phyloP scores from a whole-genome alignment of 2,329 filamentous ascomycete genomes.

The Drechslera avenae region DNA sequence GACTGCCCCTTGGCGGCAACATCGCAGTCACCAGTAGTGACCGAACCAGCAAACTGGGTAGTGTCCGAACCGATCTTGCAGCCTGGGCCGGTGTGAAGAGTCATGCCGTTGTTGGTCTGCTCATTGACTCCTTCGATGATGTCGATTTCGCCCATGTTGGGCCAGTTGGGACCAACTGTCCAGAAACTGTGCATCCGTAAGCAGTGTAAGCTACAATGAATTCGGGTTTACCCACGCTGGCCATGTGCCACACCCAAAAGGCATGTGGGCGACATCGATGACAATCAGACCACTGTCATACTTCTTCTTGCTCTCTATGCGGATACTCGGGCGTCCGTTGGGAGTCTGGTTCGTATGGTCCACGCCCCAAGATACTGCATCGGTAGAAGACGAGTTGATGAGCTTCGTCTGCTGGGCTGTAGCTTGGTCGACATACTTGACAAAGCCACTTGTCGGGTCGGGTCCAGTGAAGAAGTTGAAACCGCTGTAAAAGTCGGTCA shows the following conservation, averaged over 20 bases:
- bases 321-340: conserved; percentile 53
- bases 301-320: conserved; percentile 53
- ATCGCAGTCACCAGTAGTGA: conserved; percentile 57
- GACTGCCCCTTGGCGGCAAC: conserved; percentile 49
- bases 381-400: conserved; percentile 44
- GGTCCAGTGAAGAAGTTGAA: conserved; percentile 52
- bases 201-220: background rate
- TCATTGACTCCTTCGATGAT: conserved; percentile 57
- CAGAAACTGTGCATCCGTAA: conserved; percentile 35
- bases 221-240: conserved; percentile 46
- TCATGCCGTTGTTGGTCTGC: conserved; percentile 51
- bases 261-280: conserved; percentile 58
- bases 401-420: conserved; percentile 49
- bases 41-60: conserved; percentile 55
- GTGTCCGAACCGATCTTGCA: conserved; percentile 49
- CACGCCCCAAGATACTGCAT: conserved; percentile 53
- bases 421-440: conserved; percentile 49
- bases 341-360: conserved; percentile 48
- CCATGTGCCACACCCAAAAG: conserved; percentile 58
- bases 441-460: conserved; percentile 54
- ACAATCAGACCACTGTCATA: conserved; percentile 57
- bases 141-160: conserved; percentile 54
- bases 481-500: conserved; percentile 51
- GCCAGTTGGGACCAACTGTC: conserved; percentile 42
- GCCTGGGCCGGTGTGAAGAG: conserved; percentile 54